Percentiles rank a stretch among this genome's conserved stretches.
Evolutionary conservation across 495 filamentous ascomycete genomes (phyloP).

Genomic region (Cairneyella variabilis): DNA sequence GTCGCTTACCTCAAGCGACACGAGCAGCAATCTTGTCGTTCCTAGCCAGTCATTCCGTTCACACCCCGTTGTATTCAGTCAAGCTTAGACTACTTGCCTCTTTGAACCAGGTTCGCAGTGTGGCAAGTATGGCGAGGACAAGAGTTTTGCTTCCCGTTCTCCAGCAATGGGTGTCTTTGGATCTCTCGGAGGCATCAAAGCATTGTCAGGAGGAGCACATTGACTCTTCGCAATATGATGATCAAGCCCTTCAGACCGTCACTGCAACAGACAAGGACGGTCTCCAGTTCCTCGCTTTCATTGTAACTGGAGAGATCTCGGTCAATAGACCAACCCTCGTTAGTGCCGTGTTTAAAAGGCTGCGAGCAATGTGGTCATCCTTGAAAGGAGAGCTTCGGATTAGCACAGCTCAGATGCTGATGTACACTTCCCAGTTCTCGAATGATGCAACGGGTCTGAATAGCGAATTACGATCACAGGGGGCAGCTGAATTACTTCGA

Average conservation of each 20-base stretch:
- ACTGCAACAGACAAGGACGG: conserved; percentile 64
- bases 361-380: conserved; percentile 65
- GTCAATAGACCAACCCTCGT: conserved; percentile 47
- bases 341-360: conserved; percentile 56
- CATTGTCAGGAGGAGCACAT: conserved; percentile 52
- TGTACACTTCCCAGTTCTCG: conserved; percentile 26
- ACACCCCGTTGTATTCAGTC: conserved; percentile 60
- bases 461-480: conserved; percentile 32
- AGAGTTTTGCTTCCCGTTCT: conserved; percentile 68
- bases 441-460: neutral
- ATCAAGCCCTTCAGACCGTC: conserved; percentile 56
- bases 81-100: conserved; percentile 67
- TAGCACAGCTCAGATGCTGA: conserved; percentile 54
- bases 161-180: conserved; percentile 55
- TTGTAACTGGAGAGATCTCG: conserved; percentile 45
- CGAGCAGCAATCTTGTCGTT: conserved; percentile 67
- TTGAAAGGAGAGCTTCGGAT: conserved; percentile 61
- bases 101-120: conserved; percentile 66
- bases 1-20: conserved; percentile 56
- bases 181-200: conserved; percentile 31
- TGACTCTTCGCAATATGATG: conserved; percentile 53
- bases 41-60: conserved; percentile 66
- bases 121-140: conserved; percentile 60
- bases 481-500: conserved; percentile 64
- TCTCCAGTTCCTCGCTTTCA: conserved; percentile 51